Evolutionary conservation across 208 protist genomes (phyloP).

Genomic region (Leishmania martiniquensis): DNA sequence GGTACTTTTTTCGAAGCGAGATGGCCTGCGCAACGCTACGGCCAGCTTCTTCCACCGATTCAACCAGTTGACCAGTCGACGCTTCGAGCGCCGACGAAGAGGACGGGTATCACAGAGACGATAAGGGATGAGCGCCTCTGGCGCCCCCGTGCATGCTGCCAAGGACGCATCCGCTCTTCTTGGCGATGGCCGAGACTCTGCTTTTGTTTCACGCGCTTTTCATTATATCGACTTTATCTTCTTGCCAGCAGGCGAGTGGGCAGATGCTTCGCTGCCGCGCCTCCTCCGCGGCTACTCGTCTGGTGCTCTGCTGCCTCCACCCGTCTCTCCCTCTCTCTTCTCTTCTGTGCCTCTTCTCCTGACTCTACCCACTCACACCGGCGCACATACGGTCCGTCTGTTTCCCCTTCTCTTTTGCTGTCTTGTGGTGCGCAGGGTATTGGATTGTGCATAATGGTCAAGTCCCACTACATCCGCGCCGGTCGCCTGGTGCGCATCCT

Average conservation of each 20-base stretch:
- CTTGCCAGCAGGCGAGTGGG: not conserved
- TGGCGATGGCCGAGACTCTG: too few species aligned
- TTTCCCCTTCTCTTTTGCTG: not conserved
- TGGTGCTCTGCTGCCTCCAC: not conserved
- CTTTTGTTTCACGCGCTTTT: not conserved
- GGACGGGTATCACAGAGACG: not conserved
- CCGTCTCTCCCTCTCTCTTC: not conserved
- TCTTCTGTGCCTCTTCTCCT: not conserved
- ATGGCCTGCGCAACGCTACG: not conserved
- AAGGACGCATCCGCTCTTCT: not conserved
- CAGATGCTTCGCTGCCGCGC: not conserved
- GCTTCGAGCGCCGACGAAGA: not conserved
- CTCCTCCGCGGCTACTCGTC: not conserved
- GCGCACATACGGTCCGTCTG: not conserved
- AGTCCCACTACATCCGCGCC: slow-evolving; percentile 61
- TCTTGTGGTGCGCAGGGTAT: slow-evolving; percentile 23
- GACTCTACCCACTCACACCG: slow-evolving; percentile 2
- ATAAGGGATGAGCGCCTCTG: not conserved
- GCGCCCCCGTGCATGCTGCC: not conserved
- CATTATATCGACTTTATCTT: not conserved
- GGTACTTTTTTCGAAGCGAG: not conserved
- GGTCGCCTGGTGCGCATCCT: slow-evolving; percentile 68
- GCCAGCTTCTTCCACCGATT: not conserved
- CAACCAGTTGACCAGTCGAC: too few species aligned
- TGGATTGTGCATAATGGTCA: slow-evolving; percentile 55